Evolutionary conservation across 345 rosid species (phyloP).

Genomic region (Arabis hirsuta): DNA sequence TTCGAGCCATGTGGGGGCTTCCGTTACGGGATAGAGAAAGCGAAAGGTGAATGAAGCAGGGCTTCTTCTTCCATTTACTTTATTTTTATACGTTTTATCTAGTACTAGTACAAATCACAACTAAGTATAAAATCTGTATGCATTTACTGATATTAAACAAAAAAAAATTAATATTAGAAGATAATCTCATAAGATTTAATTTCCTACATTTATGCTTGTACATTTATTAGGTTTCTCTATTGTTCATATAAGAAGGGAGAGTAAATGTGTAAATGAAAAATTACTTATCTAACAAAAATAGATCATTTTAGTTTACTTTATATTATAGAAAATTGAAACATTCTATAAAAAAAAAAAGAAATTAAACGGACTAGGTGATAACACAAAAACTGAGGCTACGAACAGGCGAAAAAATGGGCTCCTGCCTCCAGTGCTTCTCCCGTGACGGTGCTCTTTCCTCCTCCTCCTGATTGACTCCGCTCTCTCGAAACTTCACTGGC

Average conservation of each 20-base stretch:
- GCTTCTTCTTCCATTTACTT: constrained; percentile 31
- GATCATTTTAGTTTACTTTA: background rate
- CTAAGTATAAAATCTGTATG: background rate
- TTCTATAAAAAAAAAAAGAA: too few relatives aligned
- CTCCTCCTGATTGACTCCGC: too few relatives aligned
- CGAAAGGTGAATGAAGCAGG: constrained; percentile 37
- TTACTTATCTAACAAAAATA: background rate
- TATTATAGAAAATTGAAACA: too few relatives aligned
- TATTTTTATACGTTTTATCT: background rate
- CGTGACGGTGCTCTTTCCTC: too few relatives aligned
- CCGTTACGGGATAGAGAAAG: constrained; percentile 35
- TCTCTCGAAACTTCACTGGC: too few relatives aligned
- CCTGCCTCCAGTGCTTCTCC: too few relatives aligned
- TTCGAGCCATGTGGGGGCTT: constrained; percentile 38
- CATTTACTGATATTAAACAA: background rate
- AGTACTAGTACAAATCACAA: background rate
- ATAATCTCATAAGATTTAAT: background rate
- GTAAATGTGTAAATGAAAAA: background rate
- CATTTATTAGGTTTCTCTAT: too few relatives aligned
- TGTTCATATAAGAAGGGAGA: too few relatives aligned
- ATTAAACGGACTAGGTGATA: too few relatives aligned
- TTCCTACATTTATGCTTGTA: too few relatives aligned
- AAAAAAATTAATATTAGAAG: background rate
- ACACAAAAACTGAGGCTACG: too few relatives aligned
- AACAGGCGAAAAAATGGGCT: too few relatives aligned